Percentiles rank a stretch among this genome's conserved stretches.
Evolutionary conservation across 208 protist genomes (phyloP).

Genomic region (Trypanosoma lewisi): DNA sequence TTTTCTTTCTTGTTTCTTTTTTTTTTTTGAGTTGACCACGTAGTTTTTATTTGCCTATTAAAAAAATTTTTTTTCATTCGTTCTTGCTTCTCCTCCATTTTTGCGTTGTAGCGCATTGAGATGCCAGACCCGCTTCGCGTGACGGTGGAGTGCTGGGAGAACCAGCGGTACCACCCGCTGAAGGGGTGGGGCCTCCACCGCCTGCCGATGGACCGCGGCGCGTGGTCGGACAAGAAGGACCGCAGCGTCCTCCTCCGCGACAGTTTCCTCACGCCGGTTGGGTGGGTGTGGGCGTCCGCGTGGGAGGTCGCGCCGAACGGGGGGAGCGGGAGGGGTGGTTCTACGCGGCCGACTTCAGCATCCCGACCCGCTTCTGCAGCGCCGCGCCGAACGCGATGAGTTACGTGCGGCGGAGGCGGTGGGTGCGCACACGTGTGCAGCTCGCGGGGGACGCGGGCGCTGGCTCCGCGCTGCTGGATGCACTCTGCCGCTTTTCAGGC

Average conservation of each 20-base stretch:
- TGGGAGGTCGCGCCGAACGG: slow-evolving; percentile 26
- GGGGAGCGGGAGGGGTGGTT: slow-evolving; percentile 26
- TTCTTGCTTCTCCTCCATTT: neutral
- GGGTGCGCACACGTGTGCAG: slow-evolving; percentile 26
- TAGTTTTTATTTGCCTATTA: neutral
- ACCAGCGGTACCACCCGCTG: slow-evolving; percentile 31
- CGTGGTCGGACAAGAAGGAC: slow-evolving; percentile 37
- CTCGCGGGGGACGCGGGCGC: neutral
- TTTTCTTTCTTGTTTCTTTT: too few species aligned
- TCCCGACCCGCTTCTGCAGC: slow-evolving; percentile 19
- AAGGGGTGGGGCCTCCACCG: slow-evolving; percentile 25
- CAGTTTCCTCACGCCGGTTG: slow-evolving; percentile 22
- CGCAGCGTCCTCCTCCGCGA: slow-evolving; percentile 9
- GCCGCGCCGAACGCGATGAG: slow-evolving; percentile 14
- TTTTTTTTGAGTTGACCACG: too few species aligned
- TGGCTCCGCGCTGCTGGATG: neutral
- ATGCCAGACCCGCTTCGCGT: slow-evolving; percentile 19
- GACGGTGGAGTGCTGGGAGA: slow-evolving; percentile 36
- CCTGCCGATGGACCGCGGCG: slow-evolving; percentile 27
- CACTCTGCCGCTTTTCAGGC: neutral
- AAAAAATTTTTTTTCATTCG: neutral
- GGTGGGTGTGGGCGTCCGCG: slow-evolving; percentile 23
- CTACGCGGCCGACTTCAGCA: slow-evolving; percentile 32
- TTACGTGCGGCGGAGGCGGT: slow-evolving; percentile 31
- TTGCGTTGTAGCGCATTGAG: neutral